Base-by-base conservation (phyloP, 192 early-diverging fungal species). In the Geranomyces variabilis region DNA sequence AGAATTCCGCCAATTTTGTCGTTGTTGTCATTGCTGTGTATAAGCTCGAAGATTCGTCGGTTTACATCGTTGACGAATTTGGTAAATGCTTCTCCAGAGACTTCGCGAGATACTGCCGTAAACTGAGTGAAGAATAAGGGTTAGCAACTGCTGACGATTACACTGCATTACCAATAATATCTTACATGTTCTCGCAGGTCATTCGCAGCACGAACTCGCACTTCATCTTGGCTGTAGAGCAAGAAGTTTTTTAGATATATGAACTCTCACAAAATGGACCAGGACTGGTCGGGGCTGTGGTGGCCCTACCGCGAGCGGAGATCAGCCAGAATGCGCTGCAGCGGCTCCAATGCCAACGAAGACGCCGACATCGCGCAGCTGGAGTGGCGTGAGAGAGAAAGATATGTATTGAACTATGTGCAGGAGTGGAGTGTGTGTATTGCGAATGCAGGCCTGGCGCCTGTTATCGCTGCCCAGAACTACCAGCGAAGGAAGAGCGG, bases 1-100 rank as follows among this genome's bases (percentile, higher is more conserved):
- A 90, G 72, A 61, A 94, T 89, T 30, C 90, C 93, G 22, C 90
- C 91, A 22, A 93, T 81, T 73, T 93, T 93, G 73, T 93, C 90
- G 48, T 84, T 78, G 66, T 83, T 88, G 59, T 94, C 92, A 24
- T 76, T 84, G 62, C 86, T 86, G 67, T 93, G 88, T 28, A 94
- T 87, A 1, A 93, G 80, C 71, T 92, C 89, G 80, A 91, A 93
- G 47, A 94, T 92, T 13, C 88, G 81, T 59, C 87, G 81, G 77
- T 93, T 92, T 56, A 94, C 83, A 44, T 94, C 91, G 66, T 86
- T 89, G 49, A 89, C 87, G 70, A 94, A 92, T 71, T 88, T 87
- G 22, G 87, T 86, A 47, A 90, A 84, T 31, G 80, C 81, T 55
- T 94, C 90, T 28, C 85, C 90, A 15, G 91, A 88, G 13, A 92